Evolutionary conservation across 768 basidiomycete genomes (phyloP).

Genomic region (Panaeolus papilionaceus): DNA sequence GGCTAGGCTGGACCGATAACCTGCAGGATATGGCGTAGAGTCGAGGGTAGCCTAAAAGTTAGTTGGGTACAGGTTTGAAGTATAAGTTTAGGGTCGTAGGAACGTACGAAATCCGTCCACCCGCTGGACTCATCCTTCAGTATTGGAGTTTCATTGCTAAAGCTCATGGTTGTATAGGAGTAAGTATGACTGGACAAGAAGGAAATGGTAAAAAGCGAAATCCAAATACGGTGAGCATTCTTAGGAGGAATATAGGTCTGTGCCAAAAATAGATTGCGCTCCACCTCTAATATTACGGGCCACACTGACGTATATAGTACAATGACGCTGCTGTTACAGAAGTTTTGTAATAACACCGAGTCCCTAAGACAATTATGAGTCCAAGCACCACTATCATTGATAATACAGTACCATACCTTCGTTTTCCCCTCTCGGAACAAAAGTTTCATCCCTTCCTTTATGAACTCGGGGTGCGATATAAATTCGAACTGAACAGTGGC

Average conservation of each 20-base stretch:
- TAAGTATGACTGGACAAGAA: conserved; percentile 15
- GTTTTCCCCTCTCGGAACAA: conserved; percentile 96
- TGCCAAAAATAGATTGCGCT: conserved; percentile 25
- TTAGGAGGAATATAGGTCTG: conserved; percentile 21
- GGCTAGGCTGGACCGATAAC: conserved; percentile 36
- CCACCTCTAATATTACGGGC: background rate
- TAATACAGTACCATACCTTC: conserved; percentile 68
- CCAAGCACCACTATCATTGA: conserved; percentile 15
- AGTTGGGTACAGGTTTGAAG: background rate
- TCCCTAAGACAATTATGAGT: conserved; percentile 50
- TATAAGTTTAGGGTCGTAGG: background rate
- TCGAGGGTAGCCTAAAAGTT: conserved; percentile 35
- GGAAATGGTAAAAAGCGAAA: conserved; percentile 14
- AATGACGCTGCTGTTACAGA: conserved; percentile 1
- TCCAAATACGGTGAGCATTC: background rate
- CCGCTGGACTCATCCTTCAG: conserved; percentile 27
- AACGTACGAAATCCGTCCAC: conserved; percentile 31
- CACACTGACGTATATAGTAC: conserved; percentile 10
- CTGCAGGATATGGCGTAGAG: conserved; percentile 38
- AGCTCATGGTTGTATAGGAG: conserved; percentile 16
- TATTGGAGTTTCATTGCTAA: conserved; percentile 23
- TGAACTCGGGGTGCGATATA: conserved; percentile 88
- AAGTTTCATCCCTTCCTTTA: conserved; percentile 93
- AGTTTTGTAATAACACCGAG: conserved; percentile 74
- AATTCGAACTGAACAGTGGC: conserved; percentile 96